Evolutionary conservation across 2,329 filamentous ascomycete genomes (phyloP), one percentile per base, ranked within the genome.

Genomic region (Bisporella sp.): DNA sequence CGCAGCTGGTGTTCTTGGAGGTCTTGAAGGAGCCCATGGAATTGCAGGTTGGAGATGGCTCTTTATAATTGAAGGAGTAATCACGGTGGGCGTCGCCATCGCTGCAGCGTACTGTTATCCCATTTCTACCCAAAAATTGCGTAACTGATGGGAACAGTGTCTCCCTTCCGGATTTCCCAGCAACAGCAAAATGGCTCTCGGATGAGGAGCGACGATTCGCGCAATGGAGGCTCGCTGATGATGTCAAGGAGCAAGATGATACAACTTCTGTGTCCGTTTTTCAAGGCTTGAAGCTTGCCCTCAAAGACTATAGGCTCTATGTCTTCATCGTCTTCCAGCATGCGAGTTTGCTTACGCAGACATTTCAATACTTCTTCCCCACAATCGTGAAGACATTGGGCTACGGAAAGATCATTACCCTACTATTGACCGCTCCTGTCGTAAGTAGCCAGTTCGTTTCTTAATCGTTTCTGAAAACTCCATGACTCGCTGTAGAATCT

Each of bases 331-430:
- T 80, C 28, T 64, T 81, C 3, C 76, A 81, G 58, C 77, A 79
- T 50, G 59, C 71, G n/a, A 74, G 69, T 32, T 55, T 79, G 12
- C 64, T 78, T 1, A 71, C 72, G 0, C 76, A 80, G 58, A 77
- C 75, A 1, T 82, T 84, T 58, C 78, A 81, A 43, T 83, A 83
- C 60, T 84, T 84, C 67, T 84, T 85, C 65, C 82, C 82, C 0
- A 78, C 74, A 0, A 81, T 85, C 40, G 77, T 84, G 1, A 72
- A 78, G 41, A 82, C 78, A 0, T 71, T 85, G 0, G 78, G 79
- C 0, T 85, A 79, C 61, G 69, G 71, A 6, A 73, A 66, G 29
- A 75, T 79, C 43, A 66, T 70, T 11, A 81, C 79, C 0, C 67
- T 83, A 0, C 73, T 79, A 48, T 68, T 82, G n/a, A 82, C 78